A percentile compares a stretch with the other conserved stretches of the same genome.
phyloP scores from a whole-genome alignment of 306 rosid species.

The Prunus persica region Prunus_persica_NCBIv2 NC_034016.1:18231001-18231500 shows the following conservation, averaged over 20 bases:
- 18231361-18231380: slow-evolving; percentile 97
- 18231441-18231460: slow-evolving; percentile 75
- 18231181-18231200: slow-evolving; percentile 41
- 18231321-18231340: slow-evolving; percentile 57
- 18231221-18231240: slow-evolving; percentile 71
- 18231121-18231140: slow-evolving; percentile 66
- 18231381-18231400: slow-evolving; percentile 63
- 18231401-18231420: slow-evolving; percentile 82
- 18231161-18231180: slow-evolving; percentile 74
- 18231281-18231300: slow-evolving; percentile 71
- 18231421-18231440: slow-evolving; percentile 92
- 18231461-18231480: slow-evolving; percentile 65
- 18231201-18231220: slow-evolving; percentile 52
- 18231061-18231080: slow-evolving; percentile 69
- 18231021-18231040: slow-evolving; percentile 58
- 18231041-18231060: slow-evolving; percentile 69
- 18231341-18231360: slow-evolving; percentile 75
- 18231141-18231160: slow-evolving; percentile 82
- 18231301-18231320: slow-evolving; percentile 78
- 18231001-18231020: slow-evolving; percentile 57
- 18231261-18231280: slow-evolving; percentile 78
- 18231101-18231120: slow-evolving; percentile 85
- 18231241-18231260: slow-evolving; percentile 70
- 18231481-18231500: slow-evolving; percentile 87
- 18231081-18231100: slow-evolving; percentile 58